Conservation (phyloP, 2,329 filamentous ascomycete genomes). For the Lachnellula cervina region DNA sequence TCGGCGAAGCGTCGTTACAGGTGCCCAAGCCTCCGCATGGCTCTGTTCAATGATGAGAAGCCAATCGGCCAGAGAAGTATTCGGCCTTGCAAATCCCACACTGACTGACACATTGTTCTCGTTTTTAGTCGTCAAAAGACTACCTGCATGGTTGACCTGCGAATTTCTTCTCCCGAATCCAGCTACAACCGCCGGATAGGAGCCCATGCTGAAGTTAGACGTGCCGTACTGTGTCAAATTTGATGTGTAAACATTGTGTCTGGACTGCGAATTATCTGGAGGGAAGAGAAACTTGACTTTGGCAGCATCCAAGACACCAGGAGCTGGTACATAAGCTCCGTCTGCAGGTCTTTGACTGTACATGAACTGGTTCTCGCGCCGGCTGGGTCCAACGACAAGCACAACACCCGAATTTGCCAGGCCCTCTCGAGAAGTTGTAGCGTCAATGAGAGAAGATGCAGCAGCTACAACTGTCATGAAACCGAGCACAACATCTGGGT, state of each 20-base stretch:
- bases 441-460: slow-evolving; percentile 56
- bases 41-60: slow-evolving; percentile 75
- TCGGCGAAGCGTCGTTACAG: slow-evolving; percentile 69
- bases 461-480: slow-evolving; percentile 80
- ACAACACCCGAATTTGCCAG: slow-evolving; percentile 65
- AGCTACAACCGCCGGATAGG: slow-evolving; percentile 59
- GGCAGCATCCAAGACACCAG: slow-evolving; percentile 37
- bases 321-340: slow-evolving; percentile 38
- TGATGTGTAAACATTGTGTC: slow-evolving; percentile 42
- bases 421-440: slow-evolving; percentile 62
- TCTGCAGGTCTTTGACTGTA: slow-evolving; percentile 42
- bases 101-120: slow-evolving; percentile 67
- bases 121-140: slow-evolving; percentile 63
- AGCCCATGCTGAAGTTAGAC: slow-evolving; percentile 51
- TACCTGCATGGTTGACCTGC: slow-evolving; percentile 62
- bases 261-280: slow-evolving; percentile 37
- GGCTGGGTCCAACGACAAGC: slow-evolving; percentile 64
- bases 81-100: slow-evolving; percentile 72
- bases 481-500: slow-evolving; percentile 61
- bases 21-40: slow-evolving; percentile 67
- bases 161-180: slow-evolving; percentile 51
- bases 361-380: slow-evolving; percentile 61
- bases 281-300: slow-evolving; percentile 58
- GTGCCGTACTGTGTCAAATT: slow-evolving; percentile 31
- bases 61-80: slow-evolving; percentile 71